A percentile compares a stretch with the other conserved stretches of the same genome.
phyloP scores from a whole-genome alignment of 352 stramenopile genomes.

The Globisporangium rhizosaccharum region DNA sequence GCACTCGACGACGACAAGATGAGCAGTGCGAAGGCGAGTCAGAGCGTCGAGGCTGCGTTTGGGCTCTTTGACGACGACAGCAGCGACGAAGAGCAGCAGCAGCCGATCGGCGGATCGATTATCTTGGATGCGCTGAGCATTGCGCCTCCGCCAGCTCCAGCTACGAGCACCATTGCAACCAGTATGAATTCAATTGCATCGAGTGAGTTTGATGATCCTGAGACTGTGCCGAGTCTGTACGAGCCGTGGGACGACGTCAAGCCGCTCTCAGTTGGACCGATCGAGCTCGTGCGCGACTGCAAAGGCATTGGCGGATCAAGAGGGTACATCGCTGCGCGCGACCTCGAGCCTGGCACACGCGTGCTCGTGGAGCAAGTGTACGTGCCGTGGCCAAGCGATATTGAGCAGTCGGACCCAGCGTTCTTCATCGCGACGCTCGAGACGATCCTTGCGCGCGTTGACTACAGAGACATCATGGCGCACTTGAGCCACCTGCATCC shows the following conservation, averaged over 20 bases:
- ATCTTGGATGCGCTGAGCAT: slow-evolving; percentile 18
- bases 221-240: slow-evolving; percentile 37
- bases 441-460: slow-evolving; percentile 59
- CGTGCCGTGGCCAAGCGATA: slow-evolving; percentile 84
- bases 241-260: slow-evolving; percentile 69
- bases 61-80: slow-evolving; percentile 81
- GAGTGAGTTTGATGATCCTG: neutral
- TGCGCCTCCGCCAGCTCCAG: slow-evolving; percentile 6
- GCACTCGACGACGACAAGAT: neutral
- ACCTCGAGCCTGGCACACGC: slow-evolving; percentile 84
- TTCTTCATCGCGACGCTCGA: slow-evolving; percentile 90
- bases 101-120: slow-evolving; percentile 12
- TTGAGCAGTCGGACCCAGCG: slow-evolving; percentile 66
- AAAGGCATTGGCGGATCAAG: slow-evolving; percentile 68
- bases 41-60: slow-evolving; percentile 64
- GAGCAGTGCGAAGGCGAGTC: slow-evolving; percentile 23
- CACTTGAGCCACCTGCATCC: slow-evolving; percentile 86
- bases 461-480: slow-evolving; percentile 66
- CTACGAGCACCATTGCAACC: neutral
- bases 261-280: slow-evolving; percentile 78
- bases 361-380: slow-evolving; percentile 89
- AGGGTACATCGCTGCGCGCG: slow-evolving; percentile 78
- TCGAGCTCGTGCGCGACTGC: slow-evolving; percentile 57
- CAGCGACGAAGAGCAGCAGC: slow-evolving; percentile 52
- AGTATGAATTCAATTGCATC: neutral